These are phyloP conservation scores for Sporothrix inflata DNA, from an alignment of 2,329 filamentous ascomycete species.

Conservation along the genomic window DNA sequence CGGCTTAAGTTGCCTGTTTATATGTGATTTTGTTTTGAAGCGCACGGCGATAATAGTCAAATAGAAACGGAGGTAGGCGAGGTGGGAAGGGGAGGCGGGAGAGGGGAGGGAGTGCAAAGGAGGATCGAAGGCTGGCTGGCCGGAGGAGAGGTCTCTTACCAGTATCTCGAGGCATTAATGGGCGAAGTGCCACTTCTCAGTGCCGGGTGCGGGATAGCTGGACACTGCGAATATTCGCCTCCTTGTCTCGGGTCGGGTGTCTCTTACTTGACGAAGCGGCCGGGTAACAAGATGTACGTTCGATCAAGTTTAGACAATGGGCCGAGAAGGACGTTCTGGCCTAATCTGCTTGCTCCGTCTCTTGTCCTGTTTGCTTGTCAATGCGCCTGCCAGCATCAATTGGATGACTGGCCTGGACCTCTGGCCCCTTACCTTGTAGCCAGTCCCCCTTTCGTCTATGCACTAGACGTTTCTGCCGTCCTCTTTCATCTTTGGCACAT, in stretches of 20 bases:
- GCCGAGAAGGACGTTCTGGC: background rate
- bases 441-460: background rate
- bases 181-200: background rate
- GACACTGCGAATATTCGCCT: background rate
- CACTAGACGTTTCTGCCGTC: background rate
- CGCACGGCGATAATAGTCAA: background rate
- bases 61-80: background rate
- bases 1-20: slow-evolving; percentile 26
- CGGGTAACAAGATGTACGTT: background rate
- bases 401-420: background rate
- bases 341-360: background rate
- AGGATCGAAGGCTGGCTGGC: background rate
- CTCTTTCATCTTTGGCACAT: background rate
- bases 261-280: background rate
- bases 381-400: background rate
- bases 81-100: background rate
- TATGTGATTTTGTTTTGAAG: background rate
- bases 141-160: background rate
- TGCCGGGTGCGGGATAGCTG: background rate
- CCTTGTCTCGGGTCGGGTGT: background rate
- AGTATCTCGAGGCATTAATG: background rate
- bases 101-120: background rate
- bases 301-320: background rate
- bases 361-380: background rate
- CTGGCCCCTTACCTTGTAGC: background rate